phyloP scores from a whole-genome alignment of 805 yeast species.

The Lipomyces anomalus region DNA sequence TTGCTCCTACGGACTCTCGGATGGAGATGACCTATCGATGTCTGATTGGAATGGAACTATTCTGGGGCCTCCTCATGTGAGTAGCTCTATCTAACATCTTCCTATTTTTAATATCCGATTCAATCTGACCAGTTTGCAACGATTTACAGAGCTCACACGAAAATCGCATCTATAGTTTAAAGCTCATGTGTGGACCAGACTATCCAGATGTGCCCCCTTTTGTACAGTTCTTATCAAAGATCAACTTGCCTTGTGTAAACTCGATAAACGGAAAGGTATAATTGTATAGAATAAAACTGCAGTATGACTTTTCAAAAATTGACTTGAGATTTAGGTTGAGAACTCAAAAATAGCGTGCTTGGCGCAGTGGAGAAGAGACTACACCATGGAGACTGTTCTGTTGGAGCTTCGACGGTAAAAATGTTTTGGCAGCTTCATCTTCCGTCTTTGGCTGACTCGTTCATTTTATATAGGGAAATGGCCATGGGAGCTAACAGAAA shows the following conservation, averaged over 20 bases:
- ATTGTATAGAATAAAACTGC: conserved; percentile 26
- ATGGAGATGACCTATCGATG: conserved; percentile 87
- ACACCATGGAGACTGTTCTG: conserved; percentile 87
- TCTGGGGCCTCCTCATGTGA: conserved; percentile 84
- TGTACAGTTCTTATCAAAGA: conserved; percentile 72
- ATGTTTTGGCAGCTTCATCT: conserved; percentile 6
- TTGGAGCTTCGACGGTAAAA: conserved; percentile 68
- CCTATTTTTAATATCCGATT: background rate
- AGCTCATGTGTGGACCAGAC: conserved; percentile 69
- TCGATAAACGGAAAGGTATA: conserved; percentile 46
- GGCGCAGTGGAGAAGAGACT: conserved; percentile 80
- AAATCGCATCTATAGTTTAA: conserved; percentile 83
- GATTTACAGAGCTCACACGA: conserved; percentile 60
- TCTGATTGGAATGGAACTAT: conserved; percentile 97
- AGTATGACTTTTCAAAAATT: background rate
- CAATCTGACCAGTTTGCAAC: background rate
- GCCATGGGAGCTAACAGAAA: conserved; percentile 76
- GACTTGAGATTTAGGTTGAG: conserved; percentile 35
- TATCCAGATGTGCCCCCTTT: conserved; percentile 89
- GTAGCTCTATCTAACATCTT: conserved; percentile 23
- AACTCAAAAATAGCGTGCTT: conserved; percentile 57
- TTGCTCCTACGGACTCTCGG: conserved; percentile 89
- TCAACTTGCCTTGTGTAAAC: conserved; percentile 91
- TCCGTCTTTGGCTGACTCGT: background rate
- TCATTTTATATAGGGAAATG: conserved; percentile 51